These are phyloP conservation scores for Globisporangium acanthophoron DNA, from an alignment of 352 stramenopile genomes.

Conservation along the genomic window DNA sequence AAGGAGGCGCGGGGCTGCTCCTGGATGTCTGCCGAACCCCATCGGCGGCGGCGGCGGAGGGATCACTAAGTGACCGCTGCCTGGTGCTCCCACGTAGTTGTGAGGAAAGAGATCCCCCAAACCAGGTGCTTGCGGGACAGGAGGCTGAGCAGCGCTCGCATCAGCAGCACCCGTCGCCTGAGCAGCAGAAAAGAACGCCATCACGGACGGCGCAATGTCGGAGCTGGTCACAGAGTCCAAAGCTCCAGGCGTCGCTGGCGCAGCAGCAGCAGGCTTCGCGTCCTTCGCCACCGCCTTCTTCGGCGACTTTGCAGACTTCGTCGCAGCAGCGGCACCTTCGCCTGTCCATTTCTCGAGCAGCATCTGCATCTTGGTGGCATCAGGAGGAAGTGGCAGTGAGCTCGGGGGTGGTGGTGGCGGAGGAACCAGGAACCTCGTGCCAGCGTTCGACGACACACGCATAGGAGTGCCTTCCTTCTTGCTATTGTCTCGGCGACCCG, in stretches of 20 bases:
- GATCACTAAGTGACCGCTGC: neutral
- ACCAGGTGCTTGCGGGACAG: conserved; percentile 1
- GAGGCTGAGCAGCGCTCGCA: neutral
- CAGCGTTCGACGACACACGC: conserved; percentile 7
- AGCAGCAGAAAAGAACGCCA: conserved; percentile 18
- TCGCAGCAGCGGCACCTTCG: conserved; percentile 18
- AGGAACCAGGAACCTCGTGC: neutral
- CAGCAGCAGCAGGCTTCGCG: neutral
- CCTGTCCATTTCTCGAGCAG: conserved; percentile 60
- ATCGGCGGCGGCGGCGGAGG: conserved; percentile 2
- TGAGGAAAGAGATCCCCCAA: conserved; percentile 50
- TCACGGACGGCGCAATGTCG: conserved; percentile 12
- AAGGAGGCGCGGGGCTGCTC: conserved; percentile 6
- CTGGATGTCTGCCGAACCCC: neutral
- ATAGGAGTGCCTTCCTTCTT: neutral
- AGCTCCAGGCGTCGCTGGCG: neutral
- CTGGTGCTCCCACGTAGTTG: conserved; percentile 22
- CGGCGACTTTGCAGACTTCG: conserved; percentile 1
- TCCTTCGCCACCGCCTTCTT: neutral
- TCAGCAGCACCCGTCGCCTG: conserved; percentile 5
- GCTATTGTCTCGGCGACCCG: neutral
- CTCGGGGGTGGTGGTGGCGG: conserved; percentile 10
- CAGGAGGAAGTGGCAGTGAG: conserved; percentile 2
- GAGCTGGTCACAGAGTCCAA: neutral
- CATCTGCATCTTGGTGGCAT: conserved; percentile 37